phyloP scores from a whole-genome alignment of 2,329 filamentous ascomycete genomes.

The Kalaharituber pfeilii region DNA sequence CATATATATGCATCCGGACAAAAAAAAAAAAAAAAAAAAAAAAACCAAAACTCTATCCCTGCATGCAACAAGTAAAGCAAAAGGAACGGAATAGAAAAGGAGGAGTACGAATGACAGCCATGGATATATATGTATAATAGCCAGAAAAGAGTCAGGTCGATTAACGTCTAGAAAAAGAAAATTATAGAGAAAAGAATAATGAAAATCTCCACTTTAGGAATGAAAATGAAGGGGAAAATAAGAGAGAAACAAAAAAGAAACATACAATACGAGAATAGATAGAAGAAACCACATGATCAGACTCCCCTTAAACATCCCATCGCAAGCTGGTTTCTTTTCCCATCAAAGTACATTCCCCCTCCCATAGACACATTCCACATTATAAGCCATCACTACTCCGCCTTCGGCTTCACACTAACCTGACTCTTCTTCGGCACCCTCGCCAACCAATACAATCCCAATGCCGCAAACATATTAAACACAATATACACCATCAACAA shows the following conservation, averaged over 20 bases:
- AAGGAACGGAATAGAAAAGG: neutral
- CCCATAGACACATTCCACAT: too few relatives aligned
- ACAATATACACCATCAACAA: slow-evolving; percentile 42
- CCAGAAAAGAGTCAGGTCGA: neutral
- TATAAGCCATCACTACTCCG: too few relatives aligned
- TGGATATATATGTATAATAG: neutral
- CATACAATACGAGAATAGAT: neutral
- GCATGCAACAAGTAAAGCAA: too few relatives aligned
- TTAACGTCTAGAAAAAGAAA: neutral
- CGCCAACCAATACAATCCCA: slow-evolving; percentile 40
- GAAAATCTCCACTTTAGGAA: neutral
- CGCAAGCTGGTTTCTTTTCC: too few relatives aligned
- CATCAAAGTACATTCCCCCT: too few relatives aligned
- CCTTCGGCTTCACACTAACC: slow-evolving; percentile 8
- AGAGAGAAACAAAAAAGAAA: slow-evolving; percentile 9
- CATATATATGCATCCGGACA: neutral
- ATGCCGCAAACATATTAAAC: slow-evolving; percentile 40
- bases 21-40: too few relatives aligned
- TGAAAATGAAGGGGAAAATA: neutral
- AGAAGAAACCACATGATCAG: neutral
- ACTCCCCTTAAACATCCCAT: neutral
- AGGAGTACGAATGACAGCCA: neutral
- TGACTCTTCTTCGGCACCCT: slow-evolving; percentile 32
- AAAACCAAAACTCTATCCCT: too few relatives aligned
- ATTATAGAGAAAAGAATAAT: slow-evolving; percentile 25